Evolutionary conservation across 192 early-diverging fungal genomes (phyloP), one percentile per base, ranked within the genome.

Genomic region (Coemansia sp.): DNA sequence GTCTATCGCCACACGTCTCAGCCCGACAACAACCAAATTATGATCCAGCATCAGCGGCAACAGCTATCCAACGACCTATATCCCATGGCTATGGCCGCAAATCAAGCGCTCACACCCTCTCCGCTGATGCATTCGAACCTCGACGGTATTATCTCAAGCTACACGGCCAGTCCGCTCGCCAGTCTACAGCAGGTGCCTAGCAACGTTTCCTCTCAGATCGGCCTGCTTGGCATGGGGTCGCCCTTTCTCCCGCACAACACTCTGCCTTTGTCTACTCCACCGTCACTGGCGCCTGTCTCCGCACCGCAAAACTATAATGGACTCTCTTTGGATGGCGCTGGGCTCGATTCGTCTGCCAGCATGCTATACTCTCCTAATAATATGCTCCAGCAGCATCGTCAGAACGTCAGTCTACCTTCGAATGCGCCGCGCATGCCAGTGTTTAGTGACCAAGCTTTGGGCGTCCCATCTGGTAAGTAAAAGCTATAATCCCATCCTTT

Each of bases 401-500:
- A 37, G 47, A 5, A 68, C 72, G 14, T 50, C 57, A 9, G 39
- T 42, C 28, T 68, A 7, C 66, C 61, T 3, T 63, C 66, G 1
- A 43, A 62, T n/a, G 9, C 66, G 1, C 35, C 35, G 10, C 72
- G 72, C 1, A 40, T 64, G 66, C 14, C 73, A 35, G 28, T 70
- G 37, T 69, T 66, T 58, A 42, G 62, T 28, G 67, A 69, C 58
- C 46, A 63, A n/a, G 28, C 67, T 10, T 19, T 64, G 26, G 21
- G 64, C 2, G n/a, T 32, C 26, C 26, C 17, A 10, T 30, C 52
- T 53, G 74, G 78, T 81, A 81, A 81, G 78, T 76, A 40, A 3
- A 37, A 33, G 13, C n/a, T 8, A 60, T 8, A 60, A 33, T 37
- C 35, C 8, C 17, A 26, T 26, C 26, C 26, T 26, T 23, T 23